Evolutionary conservation across 352 stramenopile species (phyloP).

Genomic region (Phytophthora ramorum): DNA sequence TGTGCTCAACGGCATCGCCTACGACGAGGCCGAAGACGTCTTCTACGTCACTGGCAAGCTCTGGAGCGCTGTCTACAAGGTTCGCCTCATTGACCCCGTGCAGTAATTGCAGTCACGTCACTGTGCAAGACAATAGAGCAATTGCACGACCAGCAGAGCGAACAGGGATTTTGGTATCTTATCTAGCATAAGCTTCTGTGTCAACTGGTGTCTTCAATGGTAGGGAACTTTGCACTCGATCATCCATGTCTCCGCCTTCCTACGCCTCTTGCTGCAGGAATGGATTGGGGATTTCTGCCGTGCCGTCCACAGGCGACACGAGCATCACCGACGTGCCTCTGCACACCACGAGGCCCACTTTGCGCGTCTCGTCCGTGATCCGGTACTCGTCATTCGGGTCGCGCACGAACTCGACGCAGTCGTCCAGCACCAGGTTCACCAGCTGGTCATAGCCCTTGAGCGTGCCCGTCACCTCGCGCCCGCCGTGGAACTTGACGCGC

Average conservation of each 20-base stretch:
- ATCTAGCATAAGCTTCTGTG: slow-evolving; percentile 24
- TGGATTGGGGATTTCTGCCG: slow-evolving; percentile 93
- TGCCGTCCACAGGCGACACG: slow-evolving; percentile 91
- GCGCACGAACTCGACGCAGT: slow-evolving; percentile 95
- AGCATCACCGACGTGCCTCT: slow-evolving; percentile 93
- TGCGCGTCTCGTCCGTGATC: slow-evolving; percentile 92
- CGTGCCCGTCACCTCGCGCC: slow-evolving; percentile 91
- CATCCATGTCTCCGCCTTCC: background rate
- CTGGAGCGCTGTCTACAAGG: slow-evolving; percentile 92
- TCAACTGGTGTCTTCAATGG: background rate
- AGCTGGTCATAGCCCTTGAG: slow-evolving; percentile 97
- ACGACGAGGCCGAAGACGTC: slow-evolving; percentile 88
- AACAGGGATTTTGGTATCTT: slow-evolving; percentile 28
- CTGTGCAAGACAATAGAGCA: slow-evolving; percentile 19
- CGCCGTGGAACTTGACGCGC: slow-evolving; percentile 95
- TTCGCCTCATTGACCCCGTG: slow-evolving; percentile 69
- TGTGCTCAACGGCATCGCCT: slow-evolving; percentile 95
- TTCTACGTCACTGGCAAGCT: slow-evolving; percentile 95
- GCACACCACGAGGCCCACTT: slow-evolving; percentile 95
- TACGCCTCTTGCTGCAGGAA: slow-evolving; percentile 90
- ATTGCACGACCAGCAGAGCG: slow-evolving; percentile 15
- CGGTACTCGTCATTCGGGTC: slow-evolving; percentile 91
- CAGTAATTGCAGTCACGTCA: slow-evolving; percentile 12
- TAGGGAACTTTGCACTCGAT: background rate
- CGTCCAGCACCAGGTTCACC: slow-evolving; percentile 97